Conservation (phyloP, 2,329 filamentous ascomycete species). For the Penicillium sp. region DNA sequence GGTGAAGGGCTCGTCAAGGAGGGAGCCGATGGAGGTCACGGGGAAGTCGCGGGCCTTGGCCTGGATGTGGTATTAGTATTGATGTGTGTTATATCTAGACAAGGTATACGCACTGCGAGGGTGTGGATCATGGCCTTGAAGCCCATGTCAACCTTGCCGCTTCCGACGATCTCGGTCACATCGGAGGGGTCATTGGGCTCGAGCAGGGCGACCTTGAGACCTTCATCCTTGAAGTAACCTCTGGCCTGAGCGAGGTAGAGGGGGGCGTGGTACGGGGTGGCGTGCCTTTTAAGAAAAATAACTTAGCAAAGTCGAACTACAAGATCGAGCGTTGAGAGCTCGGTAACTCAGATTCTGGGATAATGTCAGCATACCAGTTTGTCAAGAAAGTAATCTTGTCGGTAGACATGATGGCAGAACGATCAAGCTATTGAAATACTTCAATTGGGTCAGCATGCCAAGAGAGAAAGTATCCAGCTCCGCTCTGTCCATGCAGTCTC, state of each 20-base stretch:
- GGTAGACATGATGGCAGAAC: conserved; percentile 64
- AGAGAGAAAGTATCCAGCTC: conserved; percentile 17
- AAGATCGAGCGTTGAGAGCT: not conserved
- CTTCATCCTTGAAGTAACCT: conserved; percentile 71
- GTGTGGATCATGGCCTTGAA: conserved; percentile 87
- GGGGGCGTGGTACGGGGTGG: conserved; percentile 76
- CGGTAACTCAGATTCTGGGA: not conserved
- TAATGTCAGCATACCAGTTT: conserved; percentile 64
- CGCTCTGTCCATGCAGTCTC: not conserved
- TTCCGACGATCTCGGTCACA: conserved; percentile 78
- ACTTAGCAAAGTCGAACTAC: conserved; percentile 28
- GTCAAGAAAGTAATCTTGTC: conserved; percentile 83
- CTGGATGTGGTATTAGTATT: conserved; percentile 37
- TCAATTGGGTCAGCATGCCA: conserved; percentile 31
- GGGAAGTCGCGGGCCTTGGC: conserved; percentile 75
- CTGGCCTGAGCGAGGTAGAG: conserved; percentile 74
- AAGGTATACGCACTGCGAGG: conserved; percentile 56
- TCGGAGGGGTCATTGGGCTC: conserved; percentile 79
- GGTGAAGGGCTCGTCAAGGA: conserved; percentile 77
- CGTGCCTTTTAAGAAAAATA: conserved; percentile 58
- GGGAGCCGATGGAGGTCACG: conserved; percentile 68
- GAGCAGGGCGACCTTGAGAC: conserved; percentile 72
- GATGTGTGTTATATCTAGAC: not conserved
- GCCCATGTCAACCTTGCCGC: conserved; percentile 71
- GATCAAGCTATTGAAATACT: conserved; percentile 28